A percentile compares a stretch with the other conserved stretches of the same genome.
Conservation (phyloP, 441 rosid genomes). For the Euphorbia celastroides region DNA sequence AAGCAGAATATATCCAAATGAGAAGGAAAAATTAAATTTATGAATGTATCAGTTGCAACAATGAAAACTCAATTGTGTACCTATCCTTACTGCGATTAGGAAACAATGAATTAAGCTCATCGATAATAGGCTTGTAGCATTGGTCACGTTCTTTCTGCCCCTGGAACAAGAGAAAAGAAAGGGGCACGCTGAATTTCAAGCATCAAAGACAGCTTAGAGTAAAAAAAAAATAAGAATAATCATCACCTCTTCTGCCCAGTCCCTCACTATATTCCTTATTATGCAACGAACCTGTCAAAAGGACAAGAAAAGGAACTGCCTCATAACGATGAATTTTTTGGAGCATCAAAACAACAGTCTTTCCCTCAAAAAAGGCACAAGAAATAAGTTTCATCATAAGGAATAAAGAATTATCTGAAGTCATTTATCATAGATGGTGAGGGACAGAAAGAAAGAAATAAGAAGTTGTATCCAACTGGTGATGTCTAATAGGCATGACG, state of each 20-base stretch:
- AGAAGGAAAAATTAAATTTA: slow-evolving; percentile 8
- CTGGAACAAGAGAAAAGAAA: slow-evolving; percentile 29
- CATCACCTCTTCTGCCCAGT: slow-evolving; percentile 96
- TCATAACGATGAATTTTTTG: slow-evolving; percentile 23
- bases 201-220: slow-evolving; percentile 9
- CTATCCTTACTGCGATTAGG: slow-evolving; percentile 64
- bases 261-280: slow-evolving; percentile 92
- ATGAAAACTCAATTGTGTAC: slow-evolving; percentile 27
- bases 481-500: not conserved
- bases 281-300: slow-evolving; percentile 88
- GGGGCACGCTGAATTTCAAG: slow-evolving; percentile 3
- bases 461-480: not conserved
- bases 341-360: slow-evolving; percentile 41
- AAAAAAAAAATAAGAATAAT: slow-evolving; percentile 8
- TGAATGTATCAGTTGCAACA: not conserved
- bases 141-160: slow-evolving; percentile 86
- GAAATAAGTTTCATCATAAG: not conserved
- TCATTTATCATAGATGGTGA: not conserved
- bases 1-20: not conserved
- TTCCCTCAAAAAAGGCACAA: not conserved
- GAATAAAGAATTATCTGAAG: not conserved
- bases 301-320: slow-evolving; percentile 6
- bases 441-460: not conserved
- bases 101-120: slow-evolving; percentile 80
- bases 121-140: slow-evolving; percentile 91